These are phyloP conservation scores for Rubroboletus pulcherrimus DNA, from an alignment of 768 basidiomycete species.

Conservation along the genomic window DNA sequence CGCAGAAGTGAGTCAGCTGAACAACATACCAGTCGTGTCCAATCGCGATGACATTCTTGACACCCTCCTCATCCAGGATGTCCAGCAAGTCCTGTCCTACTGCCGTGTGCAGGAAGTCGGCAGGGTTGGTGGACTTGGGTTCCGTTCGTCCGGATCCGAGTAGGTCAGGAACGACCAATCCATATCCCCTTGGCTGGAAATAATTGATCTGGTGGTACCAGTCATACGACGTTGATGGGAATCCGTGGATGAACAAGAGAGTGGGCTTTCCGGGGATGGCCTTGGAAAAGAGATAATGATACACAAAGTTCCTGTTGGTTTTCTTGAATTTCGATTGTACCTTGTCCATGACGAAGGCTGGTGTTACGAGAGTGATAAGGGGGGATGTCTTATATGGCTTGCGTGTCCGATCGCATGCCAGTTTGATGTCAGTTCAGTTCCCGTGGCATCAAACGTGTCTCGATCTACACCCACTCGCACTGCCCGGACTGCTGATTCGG, in stretches of 20 bases:
- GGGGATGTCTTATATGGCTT: constrained; percentile 7
- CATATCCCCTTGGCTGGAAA: constrained; percentile 39
- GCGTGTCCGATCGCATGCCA: constrained; percentile 11
- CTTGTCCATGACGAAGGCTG: constrained; percentile 21
- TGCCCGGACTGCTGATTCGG: constrained; percentile 9
- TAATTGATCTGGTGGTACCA: constrained; percentile 41
- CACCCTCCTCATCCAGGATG: constrained; percentile 36
- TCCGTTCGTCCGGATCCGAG: constrained; percentile 44
- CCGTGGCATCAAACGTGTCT: constrained; percentile 14
- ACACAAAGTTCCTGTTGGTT: constrained; percentile 33
- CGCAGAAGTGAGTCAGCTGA: not conserved
- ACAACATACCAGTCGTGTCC: constrained; percentile 39
- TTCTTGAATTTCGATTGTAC: constrained; percentile 31
- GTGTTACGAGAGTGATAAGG: not conserved
- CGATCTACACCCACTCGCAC: constrained; percentile 18
- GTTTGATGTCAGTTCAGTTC: constrained; percentile 5
- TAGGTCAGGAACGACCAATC: constrained; percentile 45
- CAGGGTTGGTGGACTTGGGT: constrained; percentile 35
- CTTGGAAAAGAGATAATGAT: constrained; percentile 34
- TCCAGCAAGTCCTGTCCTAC: constrained; percentile 35
- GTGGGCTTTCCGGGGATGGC: constrained; percentile 32
- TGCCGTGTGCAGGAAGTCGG: constrained; percentile 25
- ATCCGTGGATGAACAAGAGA: constrained; percentile 44
- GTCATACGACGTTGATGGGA: constrained; percentile 39
- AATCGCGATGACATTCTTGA: constrained; percentile 32